Base-by-base conservation (phyloP, 208 protist species). In the Blastocrithidia nonstop region DNA sequence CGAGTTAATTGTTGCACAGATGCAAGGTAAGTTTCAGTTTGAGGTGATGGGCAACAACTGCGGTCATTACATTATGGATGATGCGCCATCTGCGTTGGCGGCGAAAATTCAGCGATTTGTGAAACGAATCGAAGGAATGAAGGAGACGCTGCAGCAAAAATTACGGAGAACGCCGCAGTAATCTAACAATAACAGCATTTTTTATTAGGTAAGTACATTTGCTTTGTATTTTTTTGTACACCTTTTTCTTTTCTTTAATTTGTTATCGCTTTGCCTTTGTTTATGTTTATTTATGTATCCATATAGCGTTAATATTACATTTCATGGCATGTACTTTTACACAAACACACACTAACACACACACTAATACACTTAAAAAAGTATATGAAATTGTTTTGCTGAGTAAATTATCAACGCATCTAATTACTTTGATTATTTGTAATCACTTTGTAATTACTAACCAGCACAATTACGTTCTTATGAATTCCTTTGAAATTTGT, bases 21-120 rank as follows among this genome's bases (percentile, higher is more conserved):
- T 96, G 90, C 90, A 95, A 53, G 90, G 90, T 11, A 88, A 93
- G 54, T 96, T 95, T 57, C 90, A 96, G 70, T 68, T 95, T 26
- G 78, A 91, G 55, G 46, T 95, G 2, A 65, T 94, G 16, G 70
- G 75, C 9, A 75, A 73, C 27, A 57, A 66, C 13, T 87, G 76
- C 45, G 89, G 89, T 5, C 89, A 96, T 50, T 85, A 87, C 54
- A 66, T 96, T 39, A 87, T 91, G 71, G 89, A 96, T 39, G 89
- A 96, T 49, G 70, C 79, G 2, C 82, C 89, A 0, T 28, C 28
- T 7, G 54, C 51, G 21, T 23, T 91, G 0, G 65, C 59, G 1
- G 43, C 50, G 2, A 87, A 87, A 46, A 29, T 87, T 15, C 56
- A 56, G 6, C 71, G 67, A 25, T 87, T 87, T 31, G 64, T 84